Percentiles rank a stretch among this genome's conserved stretches.
Evolutionary conservation across 192 early-diverging fungal species (phyloP).

Genomic region (Entomortierella parvispora): DNA sequence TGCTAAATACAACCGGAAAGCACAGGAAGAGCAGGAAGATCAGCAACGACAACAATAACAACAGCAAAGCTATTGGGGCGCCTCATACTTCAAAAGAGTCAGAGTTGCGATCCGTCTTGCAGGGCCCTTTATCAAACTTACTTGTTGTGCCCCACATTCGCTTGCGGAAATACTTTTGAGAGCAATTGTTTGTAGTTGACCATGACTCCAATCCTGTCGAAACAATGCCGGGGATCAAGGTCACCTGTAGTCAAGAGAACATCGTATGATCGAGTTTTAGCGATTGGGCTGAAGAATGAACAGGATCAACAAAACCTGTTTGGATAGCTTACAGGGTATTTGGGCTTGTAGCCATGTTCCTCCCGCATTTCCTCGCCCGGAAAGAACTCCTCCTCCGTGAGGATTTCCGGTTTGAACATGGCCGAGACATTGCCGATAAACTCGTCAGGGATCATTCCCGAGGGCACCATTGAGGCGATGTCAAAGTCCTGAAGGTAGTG

Average conservation of each 20-base stretch:
- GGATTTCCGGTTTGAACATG: conserved; percentile 57
- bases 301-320: conserved; percentile 39
- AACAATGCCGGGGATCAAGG: conserved; percentile 89
- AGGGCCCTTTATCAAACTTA: no score
- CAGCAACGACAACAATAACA: background rate
- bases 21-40: conserved; percentile 2
- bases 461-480: conserved; percentile 69
- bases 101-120: background rate
- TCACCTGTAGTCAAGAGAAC: conserved; percentile 63
- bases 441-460: conserved; percentile 74
- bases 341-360: conserved; percentile 36
- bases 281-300: conserved; percentile 53
- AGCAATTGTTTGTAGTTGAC: conserved; percentile 78
- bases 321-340: conserved; percentile 25
- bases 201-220: conserved; percentile 91
- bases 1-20: conserved; percentile 42
- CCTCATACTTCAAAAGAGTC: no score
- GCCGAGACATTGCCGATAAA: conserved; percentile 73
- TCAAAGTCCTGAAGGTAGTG: conserved; percentile 68
- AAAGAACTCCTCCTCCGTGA: conserved; percentile 62
- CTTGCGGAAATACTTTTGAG: conserved; percentile 85
- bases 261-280: conserved; percentile 42
- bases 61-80: background rate
- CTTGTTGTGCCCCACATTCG: conserved; percentile 86
- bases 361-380: conserved; percentile 53